phyloP scores from a whole-genome alignment of 768 basidiomycete species.

The Amanita rimosa region DNA sequence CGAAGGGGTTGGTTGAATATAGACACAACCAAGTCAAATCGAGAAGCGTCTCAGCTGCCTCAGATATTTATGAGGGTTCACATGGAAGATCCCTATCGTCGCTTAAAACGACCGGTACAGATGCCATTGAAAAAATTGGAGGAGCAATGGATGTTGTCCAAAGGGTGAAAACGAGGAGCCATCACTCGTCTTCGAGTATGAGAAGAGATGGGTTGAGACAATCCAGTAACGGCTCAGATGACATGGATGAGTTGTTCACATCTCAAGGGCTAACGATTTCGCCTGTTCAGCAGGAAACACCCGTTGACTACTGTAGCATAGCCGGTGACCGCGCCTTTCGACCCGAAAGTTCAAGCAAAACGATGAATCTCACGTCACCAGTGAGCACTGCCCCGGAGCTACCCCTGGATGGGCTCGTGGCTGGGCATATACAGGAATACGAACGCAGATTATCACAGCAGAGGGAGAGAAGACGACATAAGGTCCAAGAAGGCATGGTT shows the following conservation, averaged over 20 bases:
- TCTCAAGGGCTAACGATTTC: background rate
- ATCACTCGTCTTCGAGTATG: slow-evolving; percentile 19
- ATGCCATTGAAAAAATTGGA: slow-evolving; percentile 53
- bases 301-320: background rate
- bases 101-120: slow-evolving; percentile 56
- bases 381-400: slow-evolving; percentile 5
- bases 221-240: background rate
- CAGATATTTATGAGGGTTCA: background rate
- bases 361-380: background rate
- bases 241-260: background rate
- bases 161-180: slow-evolving; percentile 24
- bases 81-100: slow-evolving; percentile 38
- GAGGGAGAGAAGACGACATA: slow-evolving; percentile 16
- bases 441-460: slow-evolving; percentile 51
- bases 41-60: background rate
- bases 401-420: slow-evolving; percentile 24
- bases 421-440: slow-evolving; percentile 41
- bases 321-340: background rate
- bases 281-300: background rate
- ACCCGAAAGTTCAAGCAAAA: background rate
- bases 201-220: slow-evolving; percentile 15
- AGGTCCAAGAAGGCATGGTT: slow-evolving; percentile 24
- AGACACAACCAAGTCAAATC: background rate
- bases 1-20: background rate
- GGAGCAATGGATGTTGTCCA: slow-evolving; percentile 64